Conservation (phyloP, 371 early-diverging fungal species). For the Neoconidiobolus thromboides region DNA sequence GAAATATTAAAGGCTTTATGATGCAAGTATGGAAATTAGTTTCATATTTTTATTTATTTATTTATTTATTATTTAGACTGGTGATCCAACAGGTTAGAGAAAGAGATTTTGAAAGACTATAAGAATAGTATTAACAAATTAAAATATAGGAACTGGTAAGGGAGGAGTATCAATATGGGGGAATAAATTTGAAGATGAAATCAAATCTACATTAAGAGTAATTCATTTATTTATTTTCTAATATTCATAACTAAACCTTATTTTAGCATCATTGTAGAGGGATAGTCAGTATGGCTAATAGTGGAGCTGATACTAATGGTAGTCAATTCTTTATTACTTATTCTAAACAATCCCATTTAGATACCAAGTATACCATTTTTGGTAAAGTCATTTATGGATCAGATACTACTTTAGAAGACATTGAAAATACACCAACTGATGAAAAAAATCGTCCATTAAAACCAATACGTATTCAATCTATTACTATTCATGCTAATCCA, state of each 20-base stretch:
- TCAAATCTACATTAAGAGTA: slow-evolving; percentile 5
- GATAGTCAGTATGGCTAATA: slow-evolving; percentile 86
- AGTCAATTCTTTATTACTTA: slow-evolving; percentile 91
- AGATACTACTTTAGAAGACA: slow-evolving; percentile 54
- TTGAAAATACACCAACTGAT: slow-evolving; percentile 76
- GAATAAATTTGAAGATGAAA: background rate
- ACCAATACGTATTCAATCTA: slow-evolving; percentile 49
- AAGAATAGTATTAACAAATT: background rate
- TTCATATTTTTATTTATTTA: background rate
- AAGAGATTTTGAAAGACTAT: background rate
- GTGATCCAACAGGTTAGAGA: slow-evolving; percentile 8
- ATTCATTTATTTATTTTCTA: background rate
- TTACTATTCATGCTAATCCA: slow-evolving; percentile 93
- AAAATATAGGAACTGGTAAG: background rate
- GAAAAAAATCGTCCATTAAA: slow-evolving; percentile 66
- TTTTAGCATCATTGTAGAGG: slow-evolving; percentile 27
- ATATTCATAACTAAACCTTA: background rate
- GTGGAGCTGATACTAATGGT: slow-evolving; percentile 74
- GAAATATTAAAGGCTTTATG: slow-evolving; percentile 79
- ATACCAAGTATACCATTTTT: slow-evolving; percentile 84
- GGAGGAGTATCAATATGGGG: background rate
- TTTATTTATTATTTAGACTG: slow-evolving; percentile 1
- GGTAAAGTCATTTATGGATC: slow-evolving; percentile 86
- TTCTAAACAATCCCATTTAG: slow-evolving; percentile 60
- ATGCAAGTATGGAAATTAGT: slow-evolving; percentile 36